Conservation (phyloP, 306 rosid species). For the Pterocarpus santalinus region DNA sequence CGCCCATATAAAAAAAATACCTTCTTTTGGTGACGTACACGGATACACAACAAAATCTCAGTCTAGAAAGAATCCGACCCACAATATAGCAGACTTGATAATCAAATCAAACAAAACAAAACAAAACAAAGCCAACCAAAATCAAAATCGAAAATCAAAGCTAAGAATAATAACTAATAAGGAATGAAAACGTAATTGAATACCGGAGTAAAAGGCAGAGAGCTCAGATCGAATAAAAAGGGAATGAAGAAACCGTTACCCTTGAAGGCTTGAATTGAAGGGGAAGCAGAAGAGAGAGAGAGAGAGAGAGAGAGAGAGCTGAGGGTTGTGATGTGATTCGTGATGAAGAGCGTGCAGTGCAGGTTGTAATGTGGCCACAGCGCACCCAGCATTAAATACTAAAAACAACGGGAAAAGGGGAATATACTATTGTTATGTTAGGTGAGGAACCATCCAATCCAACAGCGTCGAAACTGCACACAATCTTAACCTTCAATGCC, state of each 20-base stretch:
- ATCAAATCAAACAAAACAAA: not conserved
- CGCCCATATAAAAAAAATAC: not conserved
- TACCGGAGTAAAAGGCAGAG: not conserved
- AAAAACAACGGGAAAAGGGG: not conserved
- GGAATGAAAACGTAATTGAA: not conserved
- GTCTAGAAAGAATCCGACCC: slow-evolving; percentile 17
- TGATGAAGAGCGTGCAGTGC: not conserved
- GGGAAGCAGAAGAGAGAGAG: not conserved
- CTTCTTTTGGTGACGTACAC: not conserved
- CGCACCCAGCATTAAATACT: too few species aligned
- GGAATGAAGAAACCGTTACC: not conserved
- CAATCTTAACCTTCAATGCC: not conserved
- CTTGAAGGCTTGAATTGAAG: not conserved
- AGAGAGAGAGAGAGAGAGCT: not conserved
- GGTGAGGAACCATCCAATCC: not conserved
- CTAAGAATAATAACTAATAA: not conserved
- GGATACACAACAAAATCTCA: not conserved
- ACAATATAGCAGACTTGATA: not conserved
- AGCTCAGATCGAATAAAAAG: slow-evolving; percentile 37
- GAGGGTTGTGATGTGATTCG: not conserved
- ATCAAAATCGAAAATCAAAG: not conserved
- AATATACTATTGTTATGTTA: not conserved
- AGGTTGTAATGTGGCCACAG: not conserved
- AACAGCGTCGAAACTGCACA: not conserved
- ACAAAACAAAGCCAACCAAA: not conserved